phyloP scores from a whole-genome alignment of 73 alveolate genomes.

The Diophrys sp. region DNA sequence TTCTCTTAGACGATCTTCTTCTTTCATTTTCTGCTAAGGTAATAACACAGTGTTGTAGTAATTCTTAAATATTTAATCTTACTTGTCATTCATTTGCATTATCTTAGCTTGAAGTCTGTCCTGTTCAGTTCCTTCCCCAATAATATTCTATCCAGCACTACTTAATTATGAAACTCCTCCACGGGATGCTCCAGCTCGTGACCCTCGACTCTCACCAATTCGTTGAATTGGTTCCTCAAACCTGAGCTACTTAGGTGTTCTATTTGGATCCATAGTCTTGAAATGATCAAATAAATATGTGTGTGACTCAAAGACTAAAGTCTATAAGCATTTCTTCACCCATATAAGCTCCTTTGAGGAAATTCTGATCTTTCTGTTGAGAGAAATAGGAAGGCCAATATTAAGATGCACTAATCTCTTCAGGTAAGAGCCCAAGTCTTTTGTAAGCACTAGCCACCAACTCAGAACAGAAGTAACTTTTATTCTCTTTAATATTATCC shows the following conservation, averaged over 20 bases:
- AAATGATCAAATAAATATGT: too few species aligned
- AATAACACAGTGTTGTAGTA: not conserved
- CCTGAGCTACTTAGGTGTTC: too few species aligned
- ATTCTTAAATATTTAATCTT: not conserved
- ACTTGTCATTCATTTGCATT: not conserved
- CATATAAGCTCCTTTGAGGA: constrained; percentile 21
- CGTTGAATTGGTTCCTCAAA: too few species aligned
- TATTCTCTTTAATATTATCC: constrained; percentile 37
- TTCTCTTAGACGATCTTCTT: not conserved
- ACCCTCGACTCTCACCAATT: too few species aligned
- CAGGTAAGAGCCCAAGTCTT: constrained; percentile 61
- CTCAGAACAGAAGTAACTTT: constrained; percentile 69
- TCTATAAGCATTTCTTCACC: constrained; percentile 34
- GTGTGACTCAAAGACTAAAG: too few species aligned
- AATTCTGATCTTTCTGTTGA: not conserved
- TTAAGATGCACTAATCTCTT: constrained; percentile 50
- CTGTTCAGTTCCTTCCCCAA: not conserved
- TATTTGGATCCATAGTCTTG: too few species aligned
- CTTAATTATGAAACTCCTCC: not conserved
- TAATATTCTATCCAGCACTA: not conserved
- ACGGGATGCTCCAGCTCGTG: not conserved
- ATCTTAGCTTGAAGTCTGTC: not conserved
- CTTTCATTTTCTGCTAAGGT: not conserved
- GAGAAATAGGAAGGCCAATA: constrained; percentile 71
- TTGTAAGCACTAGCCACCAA: constrained; percentile 64